A percentile compares a stretch with the other conserved stretches of the same genome.
Conservation (phyloP, 2,329 filamentous ascomycete genomes). For the Trichoderma sp. region DNA sequence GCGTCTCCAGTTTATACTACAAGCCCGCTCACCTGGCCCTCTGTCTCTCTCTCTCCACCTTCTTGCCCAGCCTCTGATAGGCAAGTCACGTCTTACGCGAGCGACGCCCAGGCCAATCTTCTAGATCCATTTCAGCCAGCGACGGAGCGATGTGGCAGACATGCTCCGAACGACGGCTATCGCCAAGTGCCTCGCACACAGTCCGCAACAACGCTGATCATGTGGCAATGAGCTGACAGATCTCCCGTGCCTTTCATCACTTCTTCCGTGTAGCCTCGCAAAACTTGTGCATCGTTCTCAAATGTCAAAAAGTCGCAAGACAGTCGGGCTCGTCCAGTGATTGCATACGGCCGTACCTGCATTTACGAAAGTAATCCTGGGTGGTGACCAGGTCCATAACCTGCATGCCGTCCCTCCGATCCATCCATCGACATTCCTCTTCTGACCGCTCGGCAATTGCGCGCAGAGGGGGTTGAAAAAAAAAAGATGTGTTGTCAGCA, state of each 20-base stretch:
- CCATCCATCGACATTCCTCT: not conserved
- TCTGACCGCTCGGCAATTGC: not conserved
- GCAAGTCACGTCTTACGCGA: constrained; percentile 6
- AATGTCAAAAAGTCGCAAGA: not conserved
- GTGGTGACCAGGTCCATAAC: not conserved
- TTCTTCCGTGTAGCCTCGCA: not conserved
- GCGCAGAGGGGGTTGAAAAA: not conserved
- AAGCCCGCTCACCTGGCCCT: not conserved
- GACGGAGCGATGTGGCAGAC: not conserved
- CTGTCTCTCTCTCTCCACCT: not conserved
- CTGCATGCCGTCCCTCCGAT: not conserved
- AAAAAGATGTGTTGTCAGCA: not conserved
- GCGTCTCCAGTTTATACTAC: not conserved
- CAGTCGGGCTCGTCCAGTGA: not conserved
- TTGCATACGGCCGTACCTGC: not conserved
- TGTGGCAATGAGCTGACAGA: constrained; percentile 1
- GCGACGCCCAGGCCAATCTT: constrained; percentile 6
- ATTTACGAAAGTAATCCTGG: not conserved
- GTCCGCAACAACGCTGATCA: constrained; percentile 3
- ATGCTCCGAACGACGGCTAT: not conserved
- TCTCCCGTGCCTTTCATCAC: not conserved
- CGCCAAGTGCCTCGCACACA: not conserved
- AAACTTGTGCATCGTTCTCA: not conserved
- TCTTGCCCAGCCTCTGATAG: not conserved
- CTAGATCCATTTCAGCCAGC: constrained; percentile 2